A percentile compares a stretch with the other conserved stretches of the same genome.
Conservation (phyloP, 768 basidiomycete genomes). For the Ramaria sp. region DNA sequence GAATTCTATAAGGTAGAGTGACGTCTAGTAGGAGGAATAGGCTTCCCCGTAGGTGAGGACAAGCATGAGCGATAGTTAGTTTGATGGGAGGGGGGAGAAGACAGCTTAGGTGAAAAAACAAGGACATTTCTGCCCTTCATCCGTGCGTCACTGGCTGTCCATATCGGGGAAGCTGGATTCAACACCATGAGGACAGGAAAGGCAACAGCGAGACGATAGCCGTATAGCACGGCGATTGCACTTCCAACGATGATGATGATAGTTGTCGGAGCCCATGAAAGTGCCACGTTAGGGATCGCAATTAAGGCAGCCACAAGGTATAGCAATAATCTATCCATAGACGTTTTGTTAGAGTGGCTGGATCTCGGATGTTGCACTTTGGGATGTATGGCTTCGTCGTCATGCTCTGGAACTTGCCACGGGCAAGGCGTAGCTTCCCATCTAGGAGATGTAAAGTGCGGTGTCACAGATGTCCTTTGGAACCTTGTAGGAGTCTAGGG, state of each 20-base stretch:
- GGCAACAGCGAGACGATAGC: not conserved
- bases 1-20: not conserved
- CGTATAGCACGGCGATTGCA: not conserved
- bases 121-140: not conserved
- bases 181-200: not conserved
- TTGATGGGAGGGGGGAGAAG: not conserved
- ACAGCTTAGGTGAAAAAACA: not conserved
- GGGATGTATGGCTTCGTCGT: not conserved
- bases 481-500: not conserved
- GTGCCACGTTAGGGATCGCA: not conserved
- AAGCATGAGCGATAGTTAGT: not conserved
- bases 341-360: not conserved
- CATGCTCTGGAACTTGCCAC: not conserved
- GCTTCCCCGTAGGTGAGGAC: not conserved
- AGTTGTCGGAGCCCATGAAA: not conserved
- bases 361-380: not conserved
- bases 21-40: not conserved
- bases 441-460: not conserved
- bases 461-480: not conserved
- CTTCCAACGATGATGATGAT: not conserved
- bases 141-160: not conserved
- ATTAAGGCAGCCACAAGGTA: not conserved
- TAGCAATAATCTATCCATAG: not conserved
- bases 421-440: not conserved
- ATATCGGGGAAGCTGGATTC: not conserved